Conservation (phyloP, 768 basidiomycete genomes). For the Podaxis carcinomalis region DNA sequence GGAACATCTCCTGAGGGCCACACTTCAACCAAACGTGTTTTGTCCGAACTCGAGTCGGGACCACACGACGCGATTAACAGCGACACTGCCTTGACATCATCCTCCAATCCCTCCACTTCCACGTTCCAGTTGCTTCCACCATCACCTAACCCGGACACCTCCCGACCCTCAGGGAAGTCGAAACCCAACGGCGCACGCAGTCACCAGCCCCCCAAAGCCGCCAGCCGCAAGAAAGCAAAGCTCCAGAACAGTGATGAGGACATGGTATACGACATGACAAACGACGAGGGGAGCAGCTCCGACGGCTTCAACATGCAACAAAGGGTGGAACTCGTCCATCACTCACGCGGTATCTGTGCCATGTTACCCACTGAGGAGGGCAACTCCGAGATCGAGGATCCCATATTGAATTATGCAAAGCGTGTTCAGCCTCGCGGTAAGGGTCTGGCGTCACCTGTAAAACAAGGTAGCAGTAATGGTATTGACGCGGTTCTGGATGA, state of each 20-base stretch:
- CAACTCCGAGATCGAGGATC: constrained; percentile 28
- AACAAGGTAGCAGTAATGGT: not conserved
- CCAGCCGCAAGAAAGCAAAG: constrained; percentile 48
- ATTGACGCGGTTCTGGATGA: constrained; percentile 2
- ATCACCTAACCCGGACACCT: constrained; percentile 21
- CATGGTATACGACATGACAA: constrained; percentile 23
- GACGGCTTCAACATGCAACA: not conserved
- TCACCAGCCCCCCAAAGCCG: constrained; percentile 24
- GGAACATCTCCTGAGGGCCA: constrained; percentile 5
- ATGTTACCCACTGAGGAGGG: constrained; percentile 12
- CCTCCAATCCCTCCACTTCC: constrained; percentile 24
- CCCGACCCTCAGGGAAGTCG: constrained; percentile 21
- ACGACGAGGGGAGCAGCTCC: constrained; percentile 16
- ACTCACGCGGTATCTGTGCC: constrained; percentile 11
- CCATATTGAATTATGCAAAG: constrained; percentile 24
- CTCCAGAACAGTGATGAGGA: constrained; percentile 12
- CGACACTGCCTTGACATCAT: constrained; percentile 19
- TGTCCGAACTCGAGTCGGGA: constrained; percentile 30
- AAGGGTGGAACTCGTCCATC: constrained; percentile 8
- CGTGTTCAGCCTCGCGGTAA: constrained; percentile 10
- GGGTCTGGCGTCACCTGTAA: constrained; percentile 2
- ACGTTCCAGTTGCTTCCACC: constrained; percentile 72
- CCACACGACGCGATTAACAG: constrained; percentile 15
- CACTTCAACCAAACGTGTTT: constrained; percentile 39
- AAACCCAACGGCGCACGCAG: constrained; percentile 27